Percentiles rank a stretch among this genome's conserved stretches.
These are phyloP conservation scores for Globisporangium spinosum DNA, from an alignment of 352 stramenopile species.

Conservation along the genomic window DNA sequence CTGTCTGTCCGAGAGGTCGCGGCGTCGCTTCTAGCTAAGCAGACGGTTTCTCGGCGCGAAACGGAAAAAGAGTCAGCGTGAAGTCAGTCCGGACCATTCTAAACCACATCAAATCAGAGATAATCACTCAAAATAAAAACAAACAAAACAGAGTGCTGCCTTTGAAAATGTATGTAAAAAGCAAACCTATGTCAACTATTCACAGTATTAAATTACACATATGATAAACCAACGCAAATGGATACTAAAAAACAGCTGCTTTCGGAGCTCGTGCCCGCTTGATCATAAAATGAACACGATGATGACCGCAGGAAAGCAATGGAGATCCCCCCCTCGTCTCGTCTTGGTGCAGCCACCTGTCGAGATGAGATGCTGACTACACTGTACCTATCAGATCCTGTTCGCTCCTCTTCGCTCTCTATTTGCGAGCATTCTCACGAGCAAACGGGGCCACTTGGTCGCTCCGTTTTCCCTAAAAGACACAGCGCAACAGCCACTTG, in stretches of 20 bases:
- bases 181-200: neutral
- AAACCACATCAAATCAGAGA: neutral
- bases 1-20: neutral
- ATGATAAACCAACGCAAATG: neutral
- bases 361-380: neutral
- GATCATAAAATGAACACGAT: neutral
- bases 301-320: neutral
- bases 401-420: neutral
- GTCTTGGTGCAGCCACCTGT: neutral
- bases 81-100: neutral
- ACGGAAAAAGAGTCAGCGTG: neutral
- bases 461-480: neutral
- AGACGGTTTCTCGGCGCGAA: neutral
- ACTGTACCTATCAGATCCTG: conserved; percentile 1
- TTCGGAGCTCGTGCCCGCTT: neutral
- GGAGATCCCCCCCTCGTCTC: neutral
- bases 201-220: neutral
- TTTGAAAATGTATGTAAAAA: neutral
- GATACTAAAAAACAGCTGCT: neutral
- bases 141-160: neutral
- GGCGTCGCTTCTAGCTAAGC: neutral
- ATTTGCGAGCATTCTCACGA: neutral
- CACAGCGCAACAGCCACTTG: conserved; percentile 1
- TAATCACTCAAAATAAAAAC: neutral
- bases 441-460: neutral